phyloP scores from a whole-genome alignment of 2,329 filamentous ascomycete species.

The Dryadomyces sulphureus region DNA sequence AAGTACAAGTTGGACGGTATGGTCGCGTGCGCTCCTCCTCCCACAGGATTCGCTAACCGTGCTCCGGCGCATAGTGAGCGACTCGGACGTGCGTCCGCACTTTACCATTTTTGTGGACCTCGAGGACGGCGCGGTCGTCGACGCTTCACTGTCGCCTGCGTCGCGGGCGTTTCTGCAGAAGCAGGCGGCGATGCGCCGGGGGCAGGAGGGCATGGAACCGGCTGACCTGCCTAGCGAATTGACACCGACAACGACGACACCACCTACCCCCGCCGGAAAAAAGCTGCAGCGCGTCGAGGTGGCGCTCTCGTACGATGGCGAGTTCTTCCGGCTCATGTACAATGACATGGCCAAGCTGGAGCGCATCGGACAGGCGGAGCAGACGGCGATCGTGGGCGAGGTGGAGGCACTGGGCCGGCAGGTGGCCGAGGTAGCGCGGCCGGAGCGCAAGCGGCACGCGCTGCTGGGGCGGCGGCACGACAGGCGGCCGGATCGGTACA shows the following conservation, averaged over 20 bases:
- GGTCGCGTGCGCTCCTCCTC: background rate
- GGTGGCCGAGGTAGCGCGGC: conserved; percentile 49
- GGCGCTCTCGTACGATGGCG: conserved; percentile 58
- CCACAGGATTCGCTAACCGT: background rate
- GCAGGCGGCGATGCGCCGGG: conserved; percentile 25
- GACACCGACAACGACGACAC: background rate
- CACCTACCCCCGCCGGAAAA: background rate
- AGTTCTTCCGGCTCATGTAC: conserved; percentile 68
- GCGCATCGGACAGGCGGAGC: conserved; percentile 50
- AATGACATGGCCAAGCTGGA: conserved; percentile 57
- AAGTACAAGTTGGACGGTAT: conserved; percentile 42
- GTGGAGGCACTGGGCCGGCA: conserved; percentile 50
- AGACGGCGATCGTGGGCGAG: conserved; percentile 44
- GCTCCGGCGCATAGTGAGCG: conserved; percentile 6
- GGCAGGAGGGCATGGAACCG: background rate
- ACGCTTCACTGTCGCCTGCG: conserved; percentile 50
- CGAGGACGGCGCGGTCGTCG: conserved; percentile 49
- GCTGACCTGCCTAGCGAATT: background rate
- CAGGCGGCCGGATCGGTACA: conserved; percentile 22
- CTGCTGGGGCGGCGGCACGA: conserved; percentile 38
- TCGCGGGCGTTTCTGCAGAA: conserved; percentile 50
- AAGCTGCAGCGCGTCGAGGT: conserved; percentile 44
- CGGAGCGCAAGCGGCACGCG: conserved; percentile 19
- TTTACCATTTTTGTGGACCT: conserved; percentile 56
- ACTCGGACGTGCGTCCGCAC: conserved; percentile 41